A percentile compares a stretch with the other conserved stretches of the same genome.
phyloP scores from a whole-genome alignment of 1,139 yeast species.

The Suhomyces chickasaworum region DNA sequence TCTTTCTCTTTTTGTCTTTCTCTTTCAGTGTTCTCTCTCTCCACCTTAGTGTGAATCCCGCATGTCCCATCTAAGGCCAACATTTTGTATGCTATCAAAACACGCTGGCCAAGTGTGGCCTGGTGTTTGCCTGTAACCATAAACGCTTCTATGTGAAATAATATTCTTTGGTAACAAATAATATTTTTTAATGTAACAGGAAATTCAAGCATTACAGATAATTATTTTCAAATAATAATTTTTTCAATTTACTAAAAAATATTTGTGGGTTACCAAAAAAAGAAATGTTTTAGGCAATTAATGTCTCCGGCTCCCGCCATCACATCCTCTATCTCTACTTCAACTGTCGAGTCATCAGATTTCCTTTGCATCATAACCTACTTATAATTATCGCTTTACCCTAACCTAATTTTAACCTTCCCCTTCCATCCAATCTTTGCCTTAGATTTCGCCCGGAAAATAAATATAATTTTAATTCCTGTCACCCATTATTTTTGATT shows the following conservation, averaged over 20 bases:
- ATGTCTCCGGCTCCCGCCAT: slow-evolving; percentile 8
- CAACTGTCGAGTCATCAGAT: neutral
- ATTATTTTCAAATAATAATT: slow-evolving; percentile 3
- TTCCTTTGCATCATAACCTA: neutral
- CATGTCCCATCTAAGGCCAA: neutral
- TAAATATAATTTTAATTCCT: slow-evolving; percentile 8
- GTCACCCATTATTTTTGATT: slow-evolving; percentile 8
- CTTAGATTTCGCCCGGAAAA: slow-evolving; percentile 3
- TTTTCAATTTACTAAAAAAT: slow-evolving; percentile 2
- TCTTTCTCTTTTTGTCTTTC: too few species aligned
- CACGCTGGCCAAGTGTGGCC: slow-evolving; percentile 2
- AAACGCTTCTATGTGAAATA: slow-evolving; percentile 2
- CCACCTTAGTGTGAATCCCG: too few species aligned
- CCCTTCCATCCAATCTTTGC: slow-evolving; percentile 1
- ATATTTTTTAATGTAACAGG: slow-evolving; percentile 1
- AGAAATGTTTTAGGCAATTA: slow-evolving; percentile 9
- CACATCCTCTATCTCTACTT: slow-evolving; percentile 1
- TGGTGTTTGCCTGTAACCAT: slow-evolving; percentile 4
- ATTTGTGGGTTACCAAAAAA: slow-evolving; percentile 5
- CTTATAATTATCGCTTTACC: slow-evolving; percentile 1
- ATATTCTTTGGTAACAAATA: slow-evolving; percentile 1
- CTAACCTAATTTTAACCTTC: neutral
- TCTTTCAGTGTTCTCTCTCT: too few species aligned
- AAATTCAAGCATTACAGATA: neutral
- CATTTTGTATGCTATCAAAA: neutral